Evolutionary conservation across 805 yeast genomes (phyloP).

Genomic region (Jamesozyma spencerorum): DNA sequence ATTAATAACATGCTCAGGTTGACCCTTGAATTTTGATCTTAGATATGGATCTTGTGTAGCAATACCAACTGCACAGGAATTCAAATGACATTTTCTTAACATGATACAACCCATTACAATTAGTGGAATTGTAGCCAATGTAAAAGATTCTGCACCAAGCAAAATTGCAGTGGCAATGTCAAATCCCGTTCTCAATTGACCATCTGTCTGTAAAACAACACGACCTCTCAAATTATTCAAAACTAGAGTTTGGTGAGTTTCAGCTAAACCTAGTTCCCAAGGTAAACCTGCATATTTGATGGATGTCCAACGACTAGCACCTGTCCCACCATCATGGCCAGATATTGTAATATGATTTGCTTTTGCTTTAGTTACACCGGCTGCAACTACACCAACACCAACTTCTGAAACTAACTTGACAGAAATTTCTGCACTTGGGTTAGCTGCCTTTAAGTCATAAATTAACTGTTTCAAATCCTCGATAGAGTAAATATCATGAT

Average conservation of each 20-base stretch:
- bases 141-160: slow-evolving; percentile 97
- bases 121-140: slow-evolving; percentile 93
- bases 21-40: slow-evolving; percentile 86
- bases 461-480: slow-evolving; percentile 95
- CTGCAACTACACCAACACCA: slow-evolving; percentile 97
- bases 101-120: slow-evolving; percentile 96
- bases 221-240: slow-evolving; percentile 93
- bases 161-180: slow-evolving; percentile 93
- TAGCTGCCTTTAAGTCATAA: slow-evolving; percentile 91
- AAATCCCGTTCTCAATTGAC: slow-evolving; percentile 93
- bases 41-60: slow-evolving; percentile 96
- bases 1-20: slow-evolving; percentile 97
- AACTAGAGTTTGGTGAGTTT: slow-evolving; percentile 94
- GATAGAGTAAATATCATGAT: slow-evolving; percentile 95
- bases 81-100: slow-evolving; percentile 90
- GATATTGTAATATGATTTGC: slow-evolving; percentile 93
- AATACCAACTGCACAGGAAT: slow-evolving; percentile 96
- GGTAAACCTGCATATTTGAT: slow-evolving; percentile 96
- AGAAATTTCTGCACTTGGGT: slow-evolving; percentile 94
- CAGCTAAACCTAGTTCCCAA: slow-evolving; percentile 98
- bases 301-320: slow-evolving; percentile 97
- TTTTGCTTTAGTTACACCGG: slow-evolving; percentile 98
- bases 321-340: slow-evolving; percentile 99
- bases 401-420: slow-evolving; percentile 96
- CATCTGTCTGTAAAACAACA: slow-evolving; percentile 95